A percentile compares a stretch with the other conserved stretches of the same genome.
Conservation (phyloP, 1,284 basidiomycete species). For the Tilletia caries region DNA sequence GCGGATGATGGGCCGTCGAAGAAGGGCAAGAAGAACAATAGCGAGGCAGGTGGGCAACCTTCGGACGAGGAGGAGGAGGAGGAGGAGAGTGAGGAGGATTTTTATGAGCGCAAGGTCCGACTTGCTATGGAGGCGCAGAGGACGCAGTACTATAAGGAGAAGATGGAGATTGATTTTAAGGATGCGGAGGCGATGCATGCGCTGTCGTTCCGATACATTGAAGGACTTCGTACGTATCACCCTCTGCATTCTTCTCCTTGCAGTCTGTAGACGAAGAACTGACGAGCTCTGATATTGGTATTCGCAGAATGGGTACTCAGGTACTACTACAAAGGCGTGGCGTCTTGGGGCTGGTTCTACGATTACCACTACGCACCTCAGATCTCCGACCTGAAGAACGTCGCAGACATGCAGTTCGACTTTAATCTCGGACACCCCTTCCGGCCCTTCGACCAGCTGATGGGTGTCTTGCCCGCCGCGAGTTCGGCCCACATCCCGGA, state of each 20-base stretch:
- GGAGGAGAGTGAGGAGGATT: slow-evolving; percentile 61
- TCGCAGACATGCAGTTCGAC: slow-evolving; percentile 75
- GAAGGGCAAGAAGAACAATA: slow-evolving; percentile 26
- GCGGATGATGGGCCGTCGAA: slow-evolving; percentile 13
- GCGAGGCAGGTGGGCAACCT: slow-evolving; percentile 21
- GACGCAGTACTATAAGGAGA: slow-evolving; percentile 71
- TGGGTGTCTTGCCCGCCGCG: slow-evolving; percentile 91
- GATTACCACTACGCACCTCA: slow-evolving; percentile 83
- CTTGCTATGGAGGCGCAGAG: slow-evolving; percentile 93
- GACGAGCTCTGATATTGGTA: not conserved
- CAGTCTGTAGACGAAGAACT: not conserved
- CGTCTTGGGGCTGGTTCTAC: slow-evolving; percentile 99
- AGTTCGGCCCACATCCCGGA: slow-evolving; percentile 81
- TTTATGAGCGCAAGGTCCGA: slow-evolving; percentile 69
- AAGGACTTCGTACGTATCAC: slow-evolving; percentile 66
- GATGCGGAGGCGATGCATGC: slow-evolving; percentile 58
- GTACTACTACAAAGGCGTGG: slow-evolving; percentile 95
- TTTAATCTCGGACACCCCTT: slow-evolving; percentile 88
- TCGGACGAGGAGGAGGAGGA: slow-evolving; percentile 54
- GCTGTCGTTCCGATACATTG: slow-evolving; percentile 67
- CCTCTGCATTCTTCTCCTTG: not conserved
- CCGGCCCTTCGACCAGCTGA: slow-evolving; percentile 90
- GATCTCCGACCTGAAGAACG: slow-evolving; percentile 71
- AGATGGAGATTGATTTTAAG: slow-evolving; percentile 55
- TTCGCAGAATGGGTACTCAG: slow-evolving; percentile 85